Evolutionary conservation across 495 filamentous ascomycete species (phyloP).

Genomic region (Penicillium coprophilum): DNA sequence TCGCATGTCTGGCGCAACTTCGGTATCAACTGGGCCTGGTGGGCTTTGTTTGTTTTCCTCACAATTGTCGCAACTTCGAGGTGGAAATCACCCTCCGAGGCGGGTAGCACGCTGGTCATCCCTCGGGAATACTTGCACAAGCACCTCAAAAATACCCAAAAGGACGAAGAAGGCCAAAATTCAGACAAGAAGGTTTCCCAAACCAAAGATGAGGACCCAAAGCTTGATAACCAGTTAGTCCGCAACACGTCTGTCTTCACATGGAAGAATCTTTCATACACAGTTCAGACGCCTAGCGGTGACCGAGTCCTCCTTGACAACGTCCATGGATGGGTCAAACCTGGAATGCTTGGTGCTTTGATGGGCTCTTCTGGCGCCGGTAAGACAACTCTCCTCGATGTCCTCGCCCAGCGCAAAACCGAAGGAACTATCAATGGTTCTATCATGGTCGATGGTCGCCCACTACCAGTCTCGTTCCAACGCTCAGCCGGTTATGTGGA

Average conservation of each 20-base stretch:
- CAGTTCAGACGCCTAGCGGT: constrained; percentile 42
- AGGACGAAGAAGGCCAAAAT: constrained; percentile 37
- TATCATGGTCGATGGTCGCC: constrained; percentile 78
- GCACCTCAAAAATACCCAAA: constrained; percentile 14
- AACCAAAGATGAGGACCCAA: constrained; percentile 5
- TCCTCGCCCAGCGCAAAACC: constrained; percentile 65
- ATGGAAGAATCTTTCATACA: constrained; percentile 60
- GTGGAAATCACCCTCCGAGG: constrained; percentile 37
- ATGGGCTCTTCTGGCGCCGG: constrained; percentile 66
- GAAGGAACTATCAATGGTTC: constrained; percentile 85
- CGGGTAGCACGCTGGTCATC: constrained; percentile 38
- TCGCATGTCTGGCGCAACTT: constrained; percentile 50
- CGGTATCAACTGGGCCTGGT: constrained; percentile 48
- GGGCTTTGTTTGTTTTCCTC: constrained; percentile 39
- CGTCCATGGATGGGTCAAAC: constrained; percentile 88
- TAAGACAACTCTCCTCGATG: constrained; percentile 59
- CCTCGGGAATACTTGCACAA: constrained; percentile 39
- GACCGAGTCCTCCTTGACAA: constrained; percentile 63
- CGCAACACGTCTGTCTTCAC: constrained; percentile 57
- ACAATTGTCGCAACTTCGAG: constrained; percentile 39
- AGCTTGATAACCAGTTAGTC: constrained; percentile 28
- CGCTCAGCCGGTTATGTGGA: constrained; percentile 60
- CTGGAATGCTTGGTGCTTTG: constrained; percentile 70
- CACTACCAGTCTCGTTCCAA: constrained; percentile 77
- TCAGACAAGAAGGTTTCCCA: constrained; percentile 23